Base-by-base conservation (phyloP, 306 rosid genomes). In the Castanea mollissima region DNA sequence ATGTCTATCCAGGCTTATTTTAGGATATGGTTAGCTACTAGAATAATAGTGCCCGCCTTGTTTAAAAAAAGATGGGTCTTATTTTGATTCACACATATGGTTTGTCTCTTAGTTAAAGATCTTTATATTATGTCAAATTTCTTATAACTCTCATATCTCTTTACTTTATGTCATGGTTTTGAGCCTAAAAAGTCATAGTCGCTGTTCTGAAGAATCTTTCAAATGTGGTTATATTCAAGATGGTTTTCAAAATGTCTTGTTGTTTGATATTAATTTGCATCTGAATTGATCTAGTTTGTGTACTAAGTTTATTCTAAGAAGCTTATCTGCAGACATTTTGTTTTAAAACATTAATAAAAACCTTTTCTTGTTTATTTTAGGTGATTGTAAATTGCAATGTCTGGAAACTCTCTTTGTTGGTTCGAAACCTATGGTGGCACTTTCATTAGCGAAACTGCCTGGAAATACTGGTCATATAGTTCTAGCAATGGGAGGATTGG, bases 401-500 rank as follows among this genome's bases (percentile, higher is more conserved):
- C 76, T 93, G 82, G 96, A 95, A 75, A 86, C 92, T 68, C 86
- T 95, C 67, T 74, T 84, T 72, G 85, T 93, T 86, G 96, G 98
- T 81, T 75, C 89, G 57, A 95, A 91, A 86, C 86, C 96, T 62
- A 91, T 93, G 97, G 98, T 91, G 56, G 92, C 98, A 13, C 86
- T 95, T 68, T 87, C 98, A 19, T 85, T 95, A 81, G 92, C 90
- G 11, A 96, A 93, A 78, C 81, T 95, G 81, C 99, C 98, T 76
- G 93, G 97, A 87, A 88, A 77, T 78, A 59, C 67, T 77, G 89
- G 84, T 58, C 85, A 89, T 76, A 71, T 95, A 27, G 86, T 91
- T 78, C 88, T 95, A 80, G 99, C 98, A 74, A 91, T 90, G 96
- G 99, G 98, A 79, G 99, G 99, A 46, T 85, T 95, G 81, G 99